phyloP scores from a whole-genome alignment of 345 rosid species.

The Euphorbia peplus region DNA sequence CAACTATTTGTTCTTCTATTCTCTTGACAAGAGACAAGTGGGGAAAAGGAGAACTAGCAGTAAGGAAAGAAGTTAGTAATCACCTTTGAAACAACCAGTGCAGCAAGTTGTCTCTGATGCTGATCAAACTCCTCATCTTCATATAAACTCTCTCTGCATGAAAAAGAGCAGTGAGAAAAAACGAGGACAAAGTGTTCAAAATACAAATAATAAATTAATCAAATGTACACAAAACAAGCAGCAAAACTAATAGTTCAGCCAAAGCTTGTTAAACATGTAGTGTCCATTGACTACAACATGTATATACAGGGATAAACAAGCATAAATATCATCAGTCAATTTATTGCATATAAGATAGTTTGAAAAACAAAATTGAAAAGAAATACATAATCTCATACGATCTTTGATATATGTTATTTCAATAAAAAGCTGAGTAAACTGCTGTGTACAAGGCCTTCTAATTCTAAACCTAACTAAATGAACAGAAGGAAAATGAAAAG shows the following conservation, averaged over 20 bases:
- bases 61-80: not conserved
- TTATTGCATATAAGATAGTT: no score
- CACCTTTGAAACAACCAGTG: slow-evolving; percentile 89
- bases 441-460: not conserved
- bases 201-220: not conserved
- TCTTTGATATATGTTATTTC: not conserved
- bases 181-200: not conserved
- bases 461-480: not conserved
- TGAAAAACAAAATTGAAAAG: no score
- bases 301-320: not conserved
- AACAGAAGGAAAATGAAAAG: not conserved
- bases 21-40: not conserved
- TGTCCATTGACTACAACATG: not conserved
- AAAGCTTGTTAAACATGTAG: not conserved
- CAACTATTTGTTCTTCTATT: not conserved
- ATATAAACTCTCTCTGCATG: slow-evolving; percentile 78
- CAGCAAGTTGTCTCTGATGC: slow-evolving; percentile 93
- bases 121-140: slow-evolving; percentile 95
- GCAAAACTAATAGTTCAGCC: not conserved
- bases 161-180: not conserved
- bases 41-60: not conserved
- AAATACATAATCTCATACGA: no score
- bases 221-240: not conserved
- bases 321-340: no score
- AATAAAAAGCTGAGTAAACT: not conserved